Percentiles rank a stretch among this genome's conserved stretches.
phyloP scores from a whole-genome alignment of 331 rosid genomes.

The Cydonia oblonga region DNA sequence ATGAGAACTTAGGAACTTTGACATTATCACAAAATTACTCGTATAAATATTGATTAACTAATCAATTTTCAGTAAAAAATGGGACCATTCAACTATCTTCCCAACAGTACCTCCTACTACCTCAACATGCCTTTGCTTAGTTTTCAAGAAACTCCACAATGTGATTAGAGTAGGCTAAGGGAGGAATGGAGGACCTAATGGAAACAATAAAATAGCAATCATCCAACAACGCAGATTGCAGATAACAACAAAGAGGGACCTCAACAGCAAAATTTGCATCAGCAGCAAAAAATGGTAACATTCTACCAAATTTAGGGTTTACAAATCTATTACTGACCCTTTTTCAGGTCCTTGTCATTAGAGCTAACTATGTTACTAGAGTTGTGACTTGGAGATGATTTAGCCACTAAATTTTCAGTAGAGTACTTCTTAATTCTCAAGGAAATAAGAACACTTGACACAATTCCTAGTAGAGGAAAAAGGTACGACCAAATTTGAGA shows the following conservation, averaged over 20 bases:
- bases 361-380: constrained; percentile 7
- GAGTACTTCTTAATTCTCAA: constrained; percentile 81
- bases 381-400: constrained; percentile 15
- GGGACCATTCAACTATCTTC: background rate
- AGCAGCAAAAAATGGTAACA: background rate
- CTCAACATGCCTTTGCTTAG: background rate
- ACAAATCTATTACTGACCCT: background rate
- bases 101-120: background rate
- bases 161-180: background rate
- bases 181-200: background rate
- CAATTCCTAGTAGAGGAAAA: constrained; percentile 65
- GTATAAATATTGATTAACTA: background rate
- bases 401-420: constrained; percentile 26
- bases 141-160: background rate
- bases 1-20: background rate
- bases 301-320: background rate
- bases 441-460: constrained; percentile 70
- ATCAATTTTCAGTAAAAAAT: background rate
- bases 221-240: background rate
- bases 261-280: background rate
- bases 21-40: background rate
- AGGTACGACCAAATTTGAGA: constrained; percentile 65
- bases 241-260: background rate
- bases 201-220: background rate
- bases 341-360: constrained; percentile 7